Evolutionary conservation across 2,329 filamentous ascomycete species (phyloP).

Genomic region (Cladosporium sp.): DNA sequence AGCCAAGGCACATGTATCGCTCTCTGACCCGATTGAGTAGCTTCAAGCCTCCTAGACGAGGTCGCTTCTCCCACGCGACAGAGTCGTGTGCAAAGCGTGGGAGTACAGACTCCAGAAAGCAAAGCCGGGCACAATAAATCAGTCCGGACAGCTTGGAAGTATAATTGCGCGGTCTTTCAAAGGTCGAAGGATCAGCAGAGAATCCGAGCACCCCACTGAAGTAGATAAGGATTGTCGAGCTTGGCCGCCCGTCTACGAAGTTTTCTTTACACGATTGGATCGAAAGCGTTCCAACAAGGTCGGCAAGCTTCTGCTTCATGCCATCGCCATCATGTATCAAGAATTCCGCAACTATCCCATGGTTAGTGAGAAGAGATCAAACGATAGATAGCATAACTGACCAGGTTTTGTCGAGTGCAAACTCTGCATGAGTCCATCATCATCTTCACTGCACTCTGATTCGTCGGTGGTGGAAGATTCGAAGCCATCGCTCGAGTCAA

Average conservation of each 20-base stretch:
- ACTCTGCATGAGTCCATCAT: background rate
- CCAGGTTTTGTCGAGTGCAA: background rate
- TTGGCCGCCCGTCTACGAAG: conserved; percentile 8
- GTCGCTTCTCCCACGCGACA: conserved; percentile 1
- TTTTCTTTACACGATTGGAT: conserved; percentile 2
- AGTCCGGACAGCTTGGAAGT: conserved; percentile 13
- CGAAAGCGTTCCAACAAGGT: conserved; percentile 11
- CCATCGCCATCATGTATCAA: background rate
- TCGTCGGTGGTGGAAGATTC: background rate
- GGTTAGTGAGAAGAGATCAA: background rate
- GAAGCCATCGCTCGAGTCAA: background rate
- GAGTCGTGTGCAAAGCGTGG: conserved; percentile 2
- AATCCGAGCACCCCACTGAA: conserved; percentile 10
- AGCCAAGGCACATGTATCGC: conserved; percentile 10
- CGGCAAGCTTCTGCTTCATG: conserved; percentile 2
- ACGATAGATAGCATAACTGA: conserved; percentile 1
- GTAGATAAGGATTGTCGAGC: conserved; percentile 11
- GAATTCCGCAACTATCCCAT: background rate
- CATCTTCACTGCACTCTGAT: background rate
- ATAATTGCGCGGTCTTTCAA: conserved; percentile 14
- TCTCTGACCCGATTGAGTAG: conserved; percentile 6
- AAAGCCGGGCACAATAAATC: conserved; percentile 3
- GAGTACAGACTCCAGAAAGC: conserved; percentile 6
- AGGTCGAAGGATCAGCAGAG: conserved; percentile 6
- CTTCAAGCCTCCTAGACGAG: background rate